phyloP scores from a whole-genome alignment of 371 early-diverging fungal species.

The Chytridiales sp. region DNA sequence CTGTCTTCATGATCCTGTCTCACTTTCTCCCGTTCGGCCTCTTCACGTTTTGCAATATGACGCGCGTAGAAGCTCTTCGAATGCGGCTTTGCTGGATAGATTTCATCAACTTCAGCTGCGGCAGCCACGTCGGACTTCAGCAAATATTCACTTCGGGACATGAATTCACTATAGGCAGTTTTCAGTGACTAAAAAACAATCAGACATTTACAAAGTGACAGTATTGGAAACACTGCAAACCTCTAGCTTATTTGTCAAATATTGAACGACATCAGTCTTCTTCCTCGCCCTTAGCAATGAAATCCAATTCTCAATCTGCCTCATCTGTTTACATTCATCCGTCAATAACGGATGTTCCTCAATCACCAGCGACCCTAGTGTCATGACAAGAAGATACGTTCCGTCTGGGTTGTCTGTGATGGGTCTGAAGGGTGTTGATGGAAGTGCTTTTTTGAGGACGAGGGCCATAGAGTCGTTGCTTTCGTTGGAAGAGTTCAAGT shows the following conservation, averaged over 20 bases:
- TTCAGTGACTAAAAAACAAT: conserved; percentile 20
- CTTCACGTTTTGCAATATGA: conserved; percentile 9
- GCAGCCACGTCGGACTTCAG: neutral
- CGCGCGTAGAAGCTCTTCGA: conserved; percentile 10
- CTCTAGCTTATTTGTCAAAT: conserved; percentile 37
- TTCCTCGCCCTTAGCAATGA: conserved; percentile 27
- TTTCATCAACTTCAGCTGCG: conserved; percentile 5
- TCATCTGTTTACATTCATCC: conserved; percentile 39
- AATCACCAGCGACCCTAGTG: conserved; percentile 31
- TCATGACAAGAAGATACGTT: conserved; percentile 36
- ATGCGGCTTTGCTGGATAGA: conserved; percentile 22
- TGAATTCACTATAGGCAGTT: conserved; percentile 23
- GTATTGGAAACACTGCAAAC: conserved; percentile 14
- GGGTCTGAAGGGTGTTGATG: conserved; percentile 4
- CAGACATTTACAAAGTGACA: neutral
- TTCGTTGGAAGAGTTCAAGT: conserved; percentile 1
- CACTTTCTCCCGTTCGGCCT: conserved; percentile 12
- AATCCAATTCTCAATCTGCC: conserved; percentile 32
- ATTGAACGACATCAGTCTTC: conserved; percentile 31
- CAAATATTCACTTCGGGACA: conserved; percentile 8
- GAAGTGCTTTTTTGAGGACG: conserved; percentile 15
- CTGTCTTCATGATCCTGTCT: conserved; percentile 4
- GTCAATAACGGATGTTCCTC: conserved; percentile 47
- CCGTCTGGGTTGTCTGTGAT: conserved; percentile 24
- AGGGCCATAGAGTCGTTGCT: conserved; percentile 12